Conservation (phyloP, 2,329 filamentous ascomycete genomes). For the Microdochium nivale region DNA sequence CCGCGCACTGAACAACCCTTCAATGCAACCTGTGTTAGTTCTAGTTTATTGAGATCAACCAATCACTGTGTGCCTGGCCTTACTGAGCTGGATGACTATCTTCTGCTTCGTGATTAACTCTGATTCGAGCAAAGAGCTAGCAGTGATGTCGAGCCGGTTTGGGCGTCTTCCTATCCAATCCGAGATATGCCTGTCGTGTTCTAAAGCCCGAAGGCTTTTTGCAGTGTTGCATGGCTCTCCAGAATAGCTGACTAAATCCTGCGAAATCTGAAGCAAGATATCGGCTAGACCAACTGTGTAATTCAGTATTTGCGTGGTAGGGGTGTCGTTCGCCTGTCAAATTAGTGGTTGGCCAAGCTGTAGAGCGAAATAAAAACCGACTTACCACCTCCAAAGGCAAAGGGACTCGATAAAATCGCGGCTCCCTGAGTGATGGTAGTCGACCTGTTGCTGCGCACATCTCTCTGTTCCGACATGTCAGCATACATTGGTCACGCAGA, state of each 20-base stretch:
- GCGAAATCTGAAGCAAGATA: background rate
- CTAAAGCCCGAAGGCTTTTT: background rate
- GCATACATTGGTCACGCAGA: background rate
- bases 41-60: background rate
- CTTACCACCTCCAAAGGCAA: background rate
- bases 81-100: slow-evolving; percentile 2
- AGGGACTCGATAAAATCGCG: background rate
- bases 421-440: background rate
- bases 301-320: background rate
- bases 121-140: background rate
- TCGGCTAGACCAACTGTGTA: background rate
- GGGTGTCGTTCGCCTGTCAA: background rate
- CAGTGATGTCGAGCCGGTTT: background rate
- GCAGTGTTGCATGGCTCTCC: background rate
- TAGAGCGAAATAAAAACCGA: background rate
- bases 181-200: slow-evolving; percentile 1
- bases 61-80: background rate
- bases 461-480: slow-evolving; percentile 1
- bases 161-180: background rate
- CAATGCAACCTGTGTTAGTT: background rate
- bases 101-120: slow-evolving; percentile 3
- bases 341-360: background rate
- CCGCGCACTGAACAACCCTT: slow-evolving; percentile 1
- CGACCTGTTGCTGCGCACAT: slow-evolving; percentile 2
- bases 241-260: background rate